Base-by-base conservation (phyloP, 1,284 basidiomycete species). In the Leccinum subrobustum region DNA sequence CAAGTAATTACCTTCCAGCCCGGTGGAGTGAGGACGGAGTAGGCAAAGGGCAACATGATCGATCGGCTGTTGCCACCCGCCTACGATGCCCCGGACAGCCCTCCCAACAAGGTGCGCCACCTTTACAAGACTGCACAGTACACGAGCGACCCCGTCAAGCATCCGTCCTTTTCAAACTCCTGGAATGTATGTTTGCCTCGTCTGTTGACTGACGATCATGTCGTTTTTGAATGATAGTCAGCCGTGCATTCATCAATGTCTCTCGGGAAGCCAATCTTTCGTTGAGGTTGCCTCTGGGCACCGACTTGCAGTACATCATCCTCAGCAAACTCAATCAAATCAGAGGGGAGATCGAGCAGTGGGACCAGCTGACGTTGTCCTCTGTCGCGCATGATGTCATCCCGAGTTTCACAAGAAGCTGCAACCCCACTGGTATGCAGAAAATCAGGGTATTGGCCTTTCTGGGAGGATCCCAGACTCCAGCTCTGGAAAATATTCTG, bases 11-110 rank as follows among this genome's bases (percentile, higher is more conserved):
- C n/a, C 9, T 20, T 64, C 16, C 69, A 69, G 18, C 69, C 67
- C 14, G 69, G 67, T 52, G 63, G 65, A 1, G 66, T 68, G 33
- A 65, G 54, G 51, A 68, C 67, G 4, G 65, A 71, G 7, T 71
- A 63, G 67, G 60, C 57, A 31, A 71, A 71, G 58, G 37, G 59
- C 0, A 68, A 25, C 53, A 60, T 71, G 63, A 57, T 66, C 27
- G 55, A 70, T 27, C 48, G 47, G 3, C 57, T 57, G 0, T 20
- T 69, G 20, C 67, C 67, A 14, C 52, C 61, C 2, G 65, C 42
- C 3, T 68, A 68, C 4, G 58, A 64, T 6, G 1, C 42, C 2
- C 60, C 67, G 0, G 61, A 69, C 27, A 62, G 67, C 54, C 63
- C 63, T 20, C 55, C 63, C 2, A 63, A 64, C 20, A 63, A 60